phyloP scores from a whole-genome alignment of 352 stramenopile species.

The Phytophthora idaei region DNA sequence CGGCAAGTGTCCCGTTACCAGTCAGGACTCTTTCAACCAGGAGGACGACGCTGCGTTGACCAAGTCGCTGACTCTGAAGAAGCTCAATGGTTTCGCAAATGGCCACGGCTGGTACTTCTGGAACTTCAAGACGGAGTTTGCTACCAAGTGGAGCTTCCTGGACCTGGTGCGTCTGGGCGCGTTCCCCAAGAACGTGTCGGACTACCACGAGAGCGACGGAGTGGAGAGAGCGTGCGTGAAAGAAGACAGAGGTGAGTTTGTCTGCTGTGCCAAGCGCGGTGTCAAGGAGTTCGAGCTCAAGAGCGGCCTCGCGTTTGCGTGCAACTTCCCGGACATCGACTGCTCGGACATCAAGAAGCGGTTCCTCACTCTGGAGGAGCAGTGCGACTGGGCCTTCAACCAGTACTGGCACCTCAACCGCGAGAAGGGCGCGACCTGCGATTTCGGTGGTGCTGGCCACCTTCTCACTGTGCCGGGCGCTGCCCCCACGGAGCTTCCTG shows the following conservation, averaged over 20 bases:
- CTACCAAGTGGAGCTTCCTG: slow-evolving; percentile 92
- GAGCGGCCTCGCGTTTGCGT: slow-evolving; percentile 69
- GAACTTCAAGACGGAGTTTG: slow-evolving; percentile 96
- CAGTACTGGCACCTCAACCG: slow-evolving; percentile 79
- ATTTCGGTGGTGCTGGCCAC: slow-evolving; percentile 78
- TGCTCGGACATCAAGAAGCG: slow-evolving; percentile 60
- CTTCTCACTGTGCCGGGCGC: slow-evolving; percentile 40
- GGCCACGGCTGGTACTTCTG: slow-evolving; percentile 96
- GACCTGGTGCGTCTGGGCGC: slow-evolving; percentile 57
- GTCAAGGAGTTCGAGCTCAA: slow-evolving; percentile 72
- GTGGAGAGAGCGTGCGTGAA: slow-evolving; percentile 66
- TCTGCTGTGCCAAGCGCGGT: slow-evolving; percentile 77
- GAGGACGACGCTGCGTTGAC: slow-evolving; percentile 84
- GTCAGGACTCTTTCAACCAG: slow-evolving; percentile 83
- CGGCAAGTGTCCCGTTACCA: slow-evolving; percentile 88
- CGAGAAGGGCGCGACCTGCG: slow-evolving; percentile 74
- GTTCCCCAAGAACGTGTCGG: slow-evolving; percentile 81
- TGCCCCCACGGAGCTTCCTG: slow-evolving; percentile 22
- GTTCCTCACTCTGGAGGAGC: slow-evolving; percentile 66
- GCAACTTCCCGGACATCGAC: slow-evolving; percentile 60
- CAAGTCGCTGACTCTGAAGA: slow-evolving; percentile 88
- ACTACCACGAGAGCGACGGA: slow-evolving; percentile 61
- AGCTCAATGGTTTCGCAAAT: slow-evolving; percentile 91
- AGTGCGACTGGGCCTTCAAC: slow-evolving; percentile 80
- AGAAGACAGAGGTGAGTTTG: slow-evolving; percentile 79